Conservation (phyloP, 306 rosid species). For the Prunus persica region DNA sequence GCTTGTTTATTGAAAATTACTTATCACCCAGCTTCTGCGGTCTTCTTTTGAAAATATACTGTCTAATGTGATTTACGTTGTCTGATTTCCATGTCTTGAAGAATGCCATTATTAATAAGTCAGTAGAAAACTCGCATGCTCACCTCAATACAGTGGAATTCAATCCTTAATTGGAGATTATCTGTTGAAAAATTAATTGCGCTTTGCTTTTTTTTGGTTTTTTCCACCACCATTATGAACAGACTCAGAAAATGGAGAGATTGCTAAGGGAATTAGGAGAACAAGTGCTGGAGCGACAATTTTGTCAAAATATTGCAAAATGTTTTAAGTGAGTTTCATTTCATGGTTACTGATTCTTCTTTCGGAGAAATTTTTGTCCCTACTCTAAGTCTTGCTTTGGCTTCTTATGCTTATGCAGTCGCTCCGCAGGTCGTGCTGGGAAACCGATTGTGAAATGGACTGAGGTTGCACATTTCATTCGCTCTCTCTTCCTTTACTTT, state of each 20-base stretch:
- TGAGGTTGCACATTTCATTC: constrained; percentile 49
- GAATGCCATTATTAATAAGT: background rate
- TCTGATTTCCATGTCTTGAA: background rate
- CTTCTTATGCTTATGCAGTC: constrained; percentile 50
- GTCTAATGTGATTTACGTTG: background rate
- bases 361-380: too few relatives aligned
- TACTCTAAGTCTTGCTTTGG: constrained; percentile 21
- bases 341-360: background rate
- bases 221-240: constrained; percentile 18
- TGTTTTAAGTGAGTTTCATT: constrained; percentile 61
- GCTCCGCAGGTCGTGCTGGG: constrained; percentile 86
- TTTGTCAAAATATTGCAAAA: constrained; percentile 54
- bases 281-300: constrained; percentile 36
- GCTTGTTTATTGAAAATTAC: background rate
- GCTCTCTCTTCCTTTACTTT: background rate
- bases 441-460: constrained; percentile 76
- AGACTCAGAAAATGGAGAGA: constrained; percentile 80
- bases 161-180: background rate
- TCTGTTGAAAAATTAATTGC: background rate
- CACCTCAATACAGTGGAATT: background rate
- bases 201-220: background rate
- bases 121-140: too few relatives aligned
- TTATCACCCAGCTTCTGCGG: background rate
- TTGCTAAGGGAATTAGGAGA: constrained; percentile 44
- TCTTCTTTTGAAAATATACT: background rate